Conservation (phyloP, 1,284 basidiomycete species). For the Leucoagaricus sp. region DNA sequence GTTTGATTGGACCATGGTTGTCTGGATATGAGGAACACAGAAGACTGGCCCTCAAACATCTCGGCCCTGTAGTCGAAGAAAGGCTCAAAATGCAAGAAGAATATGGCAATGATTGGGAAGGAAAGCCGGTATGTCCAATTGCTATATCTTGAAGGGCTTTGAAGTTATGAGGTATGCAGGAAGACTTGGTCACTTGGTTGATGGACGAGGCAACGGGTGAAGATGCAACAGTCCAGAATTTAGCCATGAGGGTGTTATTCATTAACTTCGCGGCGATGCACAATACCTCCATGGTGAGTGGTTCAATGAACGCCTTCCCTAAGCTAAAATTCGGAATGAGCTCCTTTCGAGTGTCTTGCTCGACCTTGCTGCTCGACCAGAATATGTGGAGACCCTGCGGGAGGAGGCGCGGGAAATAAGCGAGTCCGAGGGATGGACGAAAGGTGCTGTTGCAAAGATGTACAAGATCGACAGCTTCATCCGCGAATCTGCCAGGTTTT, state of each 20-base stretch:
- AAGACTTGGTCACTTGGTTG: constrained; percentile 31
- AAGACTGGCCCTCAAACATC: constrained; percentile 20
- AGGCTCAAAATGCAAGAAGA: constrained; percentile 12
- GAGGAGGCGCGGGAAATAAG: constrained; percentile 44
- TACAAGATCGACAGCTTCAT: constrained; percentile 51
- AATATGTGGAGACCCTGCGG: constrained; percentile 42
- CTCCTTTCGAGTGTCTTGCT: constrained; percentile 36
- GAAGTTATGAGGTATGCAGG: constrained; percentile 1
- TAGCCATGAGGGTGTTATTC: constrained; percentile 28
- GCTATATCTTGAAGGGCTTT: neutral
- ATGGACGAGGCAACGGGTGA: constrained; percentile 20
- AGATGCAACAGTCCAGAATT: constrained; percentile 15
- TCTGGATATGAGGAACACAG: constrained; percentile 16
- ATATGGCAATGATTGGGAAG: constrained; percentile 11
- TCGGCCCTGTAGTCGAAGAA: constrained; percentile 41
- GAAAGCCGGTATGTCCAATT: constrained; percentile 3
- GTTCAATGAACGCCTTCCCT: neutral
- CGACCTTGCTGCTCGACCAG: constrained; percentile 41
- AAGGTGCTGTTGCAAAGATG: constrained; percentile 42
- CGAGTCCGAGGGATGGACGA: constrained; percentile 43
- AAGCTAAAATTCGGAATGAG: constrained; percentile 18
- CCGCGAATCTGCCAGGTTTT: constrained; percentile 42
- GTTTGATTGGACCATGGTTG: constrained; percentile 5
- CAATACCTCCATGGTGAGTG: constrained; percentile 29
- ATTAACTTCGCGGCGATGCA: constrained; percentile 35